Evolutionary conservation across 2,329 filamentous ascomycete genomes (phyloP), one percentile per base, ranked within the genome.

Genomic region (Scorias spongiosa): DNA sequence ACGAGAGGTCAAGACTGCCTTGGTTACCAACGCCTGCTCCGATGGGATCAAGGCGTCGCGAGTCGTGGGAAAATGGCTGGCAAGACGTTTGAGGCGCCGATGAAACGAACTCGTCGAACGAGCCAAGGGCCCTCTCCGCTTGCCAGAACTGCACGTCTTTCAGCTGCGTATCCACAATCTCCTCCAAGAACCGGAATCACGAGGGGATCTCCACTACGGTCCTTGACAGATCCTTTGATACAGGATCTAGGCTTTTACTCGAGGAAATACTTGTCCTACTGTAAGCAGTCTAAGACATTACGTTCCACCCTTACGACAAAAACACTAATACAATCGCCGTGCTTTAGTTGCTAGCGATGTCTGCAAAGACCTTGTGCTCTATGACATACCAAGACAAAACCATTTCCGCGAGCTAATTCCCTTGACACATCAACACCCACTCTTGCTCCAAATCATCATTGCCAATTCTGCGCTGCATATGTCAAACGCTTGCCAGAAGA

Each of bases 11-110:
- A 73, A 56, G 66, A 73, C 51, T 80, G 76, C 62, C 69, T 76
- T 48, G 76, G 76, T 34, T 80, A 80, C 58, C 75, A 72, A 47
- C 71, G 70, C 54, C 59, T 78, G 40, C 72, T 78, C 50, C 67
- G 75, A 46, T 80, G 76, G 75, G 72, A 74, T 43, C 64, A 69
- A 45, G 67, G 67, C 43, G 68, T 72, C 45, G 69, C 71, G 39
- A 63, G 67, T 39, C 63, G 67, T 10, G 70, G 70, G 26, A 71
- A 69, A 50, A 64, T 72, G 69, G 71, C 71, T 66, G 70, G 70
- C n/a, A 66, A 66, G 53, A 66, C 66, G 18, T 72, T 68, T 51
- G 63, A 66, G 44, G 66, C 68, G 28, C 48, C 14, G 12, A 34
- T 5, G 32, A 36, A 36, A 15, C 12, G 7, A 7, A 26, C 3